A percentile compares a stretch with the other conserved stretches of the same genome.
phyloP scores from a whole-genome alignment of 768 basidiomycete species.

The Lactarius sp. region DNA sequence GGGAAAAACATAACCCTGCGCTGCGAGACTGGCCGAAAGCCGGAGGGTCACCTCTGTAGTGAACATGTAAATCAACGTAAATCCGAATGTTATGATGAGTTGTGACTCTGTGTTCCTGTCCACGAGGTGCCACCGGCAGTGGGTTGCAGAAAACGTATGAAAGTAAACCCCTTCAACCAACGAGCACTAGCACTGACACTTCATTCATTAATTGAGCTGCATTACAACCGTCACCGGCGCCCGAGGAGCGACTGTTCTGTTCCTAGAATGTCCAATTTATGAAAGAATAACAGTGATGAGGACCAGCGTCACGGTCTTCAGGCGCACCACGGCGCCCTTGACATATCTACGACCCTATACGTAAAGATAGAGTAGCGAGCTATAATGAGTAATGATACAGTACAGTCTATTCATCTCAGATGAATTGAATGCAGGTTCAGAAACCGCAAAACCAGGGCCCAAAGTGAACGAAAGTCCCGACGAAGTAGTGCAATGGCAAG shows the following conservation, averaged over 20 bases:
- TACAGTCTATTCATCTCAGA: neutral
- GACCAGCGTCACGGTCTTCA: no score
- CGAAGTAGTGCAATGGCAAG: neutral
- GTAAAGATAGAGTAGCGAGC: conserved; percentile 1
- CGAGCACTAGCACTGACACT: neutral
- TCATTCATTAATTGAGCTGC: neutral
- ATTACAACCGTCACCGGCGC: neutral
- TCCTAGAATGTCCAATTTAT: neutral
- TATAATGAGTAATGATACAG: conserved; percentile 1
- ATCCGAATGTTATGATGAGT: no score
- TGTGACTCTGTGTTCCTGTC: no score
- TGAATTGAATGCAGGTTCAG: neutral
- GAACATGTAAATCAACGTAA: no score
- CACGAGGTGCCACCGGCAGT: no score
- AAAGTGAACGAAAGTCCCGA: neutral
- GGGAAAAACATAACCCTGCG: no score
- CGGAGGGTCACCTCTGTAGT: no score
- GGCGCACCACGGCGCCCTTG: neutral
- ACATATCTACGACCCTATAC: conserved; percentile 3
- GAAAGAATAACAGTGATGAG: neutral
- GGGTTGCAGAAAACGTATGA: no score
- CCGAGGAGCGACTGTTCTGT: neutral
- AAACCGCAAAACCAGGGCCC: neutral
- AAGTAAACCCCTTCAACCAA: no score
- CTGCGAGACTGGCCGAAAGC: no score